These are phyloP conservation scores for Prinsepia uniflora DNA, from an alignment of 306 rosid species.

Conservation along the genomic window DNA sequence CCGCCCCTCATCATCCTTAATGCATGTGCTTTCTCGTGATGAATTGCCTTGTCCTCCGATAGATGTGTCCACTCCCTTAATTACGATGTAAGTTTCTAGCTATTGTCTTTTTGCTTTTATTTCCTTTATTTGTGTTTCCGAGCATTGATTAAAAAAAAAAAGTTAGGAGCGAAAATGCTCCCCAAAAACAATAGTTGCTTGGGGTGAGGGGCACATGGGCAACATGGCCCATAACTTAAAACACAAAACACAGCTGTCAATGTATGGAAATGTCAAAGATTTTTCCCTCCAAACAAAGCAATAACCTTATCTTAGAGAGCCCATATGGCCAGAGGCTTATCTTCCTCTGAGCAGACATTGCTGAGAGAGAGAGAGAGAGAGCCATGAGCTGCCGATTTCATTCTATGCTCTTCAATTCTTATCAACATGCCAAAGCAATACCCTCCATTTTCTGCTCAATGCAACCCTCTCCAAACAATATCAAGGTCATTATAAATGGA, in stretches of 20 bases:
- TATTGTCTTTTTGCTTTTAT: too few relatives aligned
- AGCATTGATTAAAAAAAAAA: too few relatives aligned
- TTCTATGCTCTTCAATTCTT: slow-evolving; percentile 29
- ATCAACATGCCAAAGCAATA: slow-evolving; percentile 30
- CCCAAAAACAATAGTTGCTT: background rate
- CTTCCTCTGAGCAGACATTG: slow-evolving; percentile 28
- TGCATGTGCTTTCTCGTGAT: too few relatives aligned
- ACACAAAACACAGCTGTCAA: slow-evolving; percentile 16
- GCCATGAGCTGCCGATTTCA: slow-evolving; percentile 60
- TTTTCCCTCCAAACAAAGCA: slow-evolving; percentile 13
- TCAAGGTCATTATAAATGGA: slow-evolving; percentile 88
- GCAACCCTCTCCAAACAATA: slow-evolving; percentile 57
- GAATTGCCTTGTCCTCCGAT: too few relatives aligned
- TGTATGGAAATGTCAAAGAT: slow-evolving; percentile 5
- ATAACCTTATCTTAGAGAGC: slow-evolving; percentile 44
- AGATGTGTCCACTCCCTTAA: too few relatives aligned
- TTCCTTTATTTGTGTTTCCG: too few relatives aligned
- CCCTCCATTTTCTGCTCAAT: slow-evolving; percentile 49
- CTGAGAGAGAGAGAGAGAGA: slow-evolving; percentile 11
- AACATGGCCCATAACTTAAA: slow-evolving; percentile 4
- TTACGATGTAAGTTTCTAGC: too few relatives aligned
- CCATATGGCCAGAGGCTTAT: slow-evolving; percentile 38
- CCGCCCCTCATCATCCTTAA: too few relatives aligned
- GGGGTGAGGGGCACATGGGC: background rate
- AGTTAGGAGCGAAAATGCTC: too few relatives aligned